Evolutionary conservation across 768 basidiomycete species (phyloP).

Genomic region (Baorangia bicolor): DNA sequence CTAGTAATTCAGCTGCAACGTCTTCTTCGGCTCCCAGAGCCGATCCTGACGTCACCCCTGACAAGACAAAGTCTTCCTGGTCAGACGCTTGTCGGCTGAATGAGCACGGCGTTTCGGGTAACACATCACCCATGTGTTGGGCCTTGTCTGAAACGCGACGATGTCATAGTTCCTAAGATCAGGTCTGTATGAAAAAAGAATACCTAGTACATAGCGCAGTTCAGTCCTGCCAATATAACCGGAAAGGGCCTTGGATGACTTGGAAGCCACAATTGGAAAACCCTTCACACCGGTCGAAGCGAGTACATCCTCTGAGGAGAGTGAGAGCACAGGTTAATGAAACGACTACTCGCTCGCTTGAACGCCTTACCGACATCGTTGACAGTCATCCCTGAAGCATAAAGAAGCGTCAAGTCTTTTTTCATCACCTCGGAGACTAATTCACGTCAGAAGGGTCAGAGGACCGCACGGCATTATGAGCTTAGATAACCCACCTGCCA

Average conservation of each 20-base stretch:
- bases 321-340: conserved; percentile 1
- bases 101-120: conserved; percentile 65
- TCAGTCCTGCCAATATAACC: conserved; percentile 91
- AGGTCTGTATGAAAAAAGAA: conserved; percentile 2
- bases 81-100: conserved; percentile 58
- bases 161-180: neutral
- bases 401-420: conserved; percentile 69
- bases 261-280: conserved; percentile 80
- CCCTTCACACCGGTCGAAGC: conserved; percentile 79
- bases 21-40: conserved; percentile 68
- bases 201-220: conserved; percentile 83
- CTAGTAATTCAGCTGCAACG: conserved; percentile 61
- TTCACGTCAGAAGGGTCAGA: conserved; percentile 1
- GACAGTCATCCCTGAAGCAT: conserved; percentile 73
- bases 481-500: conserved; percentile 61
- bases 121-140: conserved; percentile 57
- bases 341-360: neutral
- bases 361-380: conserved; percentile 69
- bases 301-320: conserved; percentile 61
- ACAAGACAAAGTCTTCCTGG: conserved; percentile 48
- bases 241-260: conserved; percentile 57
- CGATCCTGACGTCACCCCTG: conserved; percentile 42
- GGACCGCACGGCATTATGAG: conserved; percentile 1
- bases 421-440: conserved; percentile 91
- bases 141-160: conserved; percentile 59